Percentiles rank a stretch among this genome's conserved stretches.
phyloP scores from a whole-genome alignment of 768 basidiomycete genomes.

The Tylopilus vinaceipallidus region DNA sequence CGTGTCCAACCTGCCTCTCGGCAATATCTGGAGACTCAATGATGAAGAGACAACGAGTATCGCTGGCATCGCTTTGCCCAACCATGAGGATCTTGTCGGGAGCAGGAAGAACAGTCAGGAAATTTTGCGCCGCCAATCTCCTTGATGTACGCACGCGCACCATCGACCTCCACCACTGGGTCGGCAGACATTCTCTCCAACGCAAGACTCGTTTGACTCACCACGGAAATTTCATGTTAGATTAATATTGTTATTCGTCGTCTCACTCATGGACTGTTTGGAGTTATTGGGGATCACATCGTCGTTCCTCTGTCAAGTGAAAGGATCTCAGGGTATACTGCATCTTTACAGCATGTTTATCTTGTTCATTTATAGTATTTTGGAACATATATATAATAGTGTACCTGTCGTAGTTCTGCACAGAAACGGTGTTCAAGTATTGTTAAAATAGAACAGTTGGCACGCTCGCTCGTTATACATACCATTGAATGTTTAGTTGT shows the following conservation, averaged over 20 bases:
- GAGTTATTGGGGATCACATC: conserved; percentile 26
- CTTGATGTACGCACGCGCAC: conserved; percentile 16
- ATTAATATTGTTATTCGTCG: conserved; percentile 32
- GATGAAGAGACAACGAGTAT: conserved; percentile 65
- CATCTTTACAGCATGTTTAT: conserved; percentile 36
- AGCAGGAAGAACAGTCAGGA: conserved; percentile 43
- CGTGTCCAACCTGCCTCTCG: conserved; percentile 31
- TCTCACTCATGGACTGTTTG: conserved; percentile 32
- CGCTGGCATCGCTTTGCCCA: conserved; percentile 47
- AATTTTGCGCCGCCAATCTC: conserved; percentile 28
- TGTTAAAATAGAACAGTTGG: conserved; percentile 16
- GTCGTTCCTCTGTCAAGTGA: conserved; percentile 25
- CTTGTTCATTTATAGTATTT: conserved; percentile 39
- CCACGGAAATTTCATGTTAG: conserved; percentile 27
- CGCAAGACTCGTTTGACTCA: conserved; percentile 7
- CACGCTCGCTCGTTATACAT: background rate
- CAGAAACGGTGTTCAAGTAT: conserved; percentile 6
- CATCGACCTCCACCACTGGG: background rate
- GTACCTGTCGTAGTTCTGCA: conserved; percentile 27
- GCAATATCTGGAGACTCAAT: conserved; percentile 71
- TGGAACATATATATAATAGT: conserved; percentile 34
- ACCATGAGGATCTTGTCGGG: conserved; percentile 38
- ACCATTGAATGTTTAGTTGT: background rate
- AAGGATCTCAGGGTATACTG: conserved; percentile 33
- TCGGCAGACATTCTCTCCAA: background rate